Base-by-base conservation (phyloP, 2,329 filamentous ascomycete genomes). In the Didymella segeticola region DNA sequence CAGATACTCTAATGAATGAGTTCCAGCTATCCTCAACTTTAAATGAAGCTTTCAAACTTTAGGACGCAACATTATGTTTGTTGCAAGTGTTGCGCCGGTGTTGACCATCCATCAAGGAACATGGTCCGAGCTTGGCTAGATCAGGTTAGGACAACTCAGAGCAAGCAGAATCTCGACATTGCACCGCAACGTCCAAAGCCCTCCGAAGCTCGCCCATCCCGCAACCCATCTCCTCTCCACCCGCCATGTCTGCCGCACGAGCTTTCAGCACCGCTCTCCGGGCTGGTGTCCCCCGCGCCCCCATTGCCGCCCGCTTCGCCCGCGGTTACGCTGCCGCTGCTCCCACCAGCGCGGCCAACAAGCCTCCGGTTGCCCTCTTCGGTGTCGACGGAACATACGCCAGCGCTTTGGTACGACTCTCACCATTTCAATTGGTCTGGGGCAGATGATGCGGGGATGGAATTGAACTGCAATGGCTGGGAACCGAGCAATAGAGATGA, bases 371-470 rank as follows among this genome's bases (percentile, higher is more conserved):
- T 75, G 86, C 93, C 71, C 86, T 99, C 74, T 99, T 91, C 80
- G 95, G 95, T 70, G 82, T 99, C 75, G 95, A 98, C 80, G 95
- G 95, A 79, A 98, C 93, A 77, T 99, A 99, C 82, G 95, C 95
- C 77, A 92, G 89, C 82, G 95, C 95, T 82, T 85, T 99, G 88
- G 95, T 99, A 93, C 78, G 91, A 58, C 43, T 56, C 51, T 48
- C 47, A 37, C 29, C 30, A 36, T 23, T 39, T 14, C 62, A 64
- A 67, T 66, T 66, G 61, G 59, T 26, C 22, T 11, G 15, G 33
- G 41, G 23, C 47, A 53, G 63, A 65, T 66, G 60, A 46, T 25
- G 14, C n/a, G 47, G 41, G 51, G 64, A 68, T 67, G 62, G 43
- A 60, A 50, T 22, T 20, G 27, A 17, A 46, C 45, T 20, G 20